Evolutionary conservation across 768 basidiomycete genomes (phyloP), one percentile per base, ranked within the genome.

Genomic region (Russula dissimulans): DNA sequence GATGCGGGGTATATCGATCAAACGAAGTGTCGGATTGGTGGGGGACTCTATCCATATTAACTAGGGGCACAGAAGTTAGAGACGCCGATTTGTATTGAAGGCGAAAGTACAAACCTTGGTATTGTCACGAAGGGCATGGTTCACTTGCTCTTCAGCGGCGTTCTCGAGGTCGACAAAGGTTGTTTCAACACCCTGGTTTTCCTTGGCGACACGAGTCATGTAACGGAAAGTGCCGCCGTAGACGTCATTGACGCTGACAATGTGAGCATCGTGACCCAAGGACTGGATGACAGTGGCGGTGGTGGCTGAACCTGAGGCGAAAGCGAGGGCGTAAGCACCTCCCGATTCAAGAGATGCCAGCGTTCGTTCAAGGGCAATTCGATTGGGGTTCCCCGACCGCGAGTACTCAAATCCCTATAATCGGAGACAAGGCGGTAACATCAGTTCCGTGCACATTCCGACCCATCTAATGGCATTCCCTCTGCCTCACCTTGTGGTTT

Each of bases 31-130:
- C 0, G 95, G 95, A 75, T 97, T 98, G 3, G 95, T 98, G 0
- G 94, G 95, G 0, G 90, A 79, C 73, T 99, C 95, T 65, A 97
- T 84, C 93, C 94, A 97, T 57, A 99, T 81, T 10, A 97, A 77
- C 91, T 95, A 62, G 7, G 22, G 26, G 17, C 22, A 22, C 8
- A 56, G n/a, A 17, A 22, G 54, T 26, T 31, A 63, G 44, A 57
- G 11, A 7, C 11, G 5, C 4, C 2, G 12, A 17, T 53, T 17
- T 26, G 26, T 41, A 36, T 41, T n/a, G 10, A 12, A 7, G 34
- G 12, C 3, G 31, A 47, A 50, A 53, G 4, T 70, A 80, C 18
- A 50, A 90, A 26, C 90, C 80, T 89, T 91, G 4, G 95, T 97
- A 65, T 95, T 89, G 1, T 79, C 77, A 32, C 76, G 76, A 57